Base-by-base conservation (phyloP, 2,329 filamentous ascomycete species). In the Colletotrichum higginsianum region DNA sequence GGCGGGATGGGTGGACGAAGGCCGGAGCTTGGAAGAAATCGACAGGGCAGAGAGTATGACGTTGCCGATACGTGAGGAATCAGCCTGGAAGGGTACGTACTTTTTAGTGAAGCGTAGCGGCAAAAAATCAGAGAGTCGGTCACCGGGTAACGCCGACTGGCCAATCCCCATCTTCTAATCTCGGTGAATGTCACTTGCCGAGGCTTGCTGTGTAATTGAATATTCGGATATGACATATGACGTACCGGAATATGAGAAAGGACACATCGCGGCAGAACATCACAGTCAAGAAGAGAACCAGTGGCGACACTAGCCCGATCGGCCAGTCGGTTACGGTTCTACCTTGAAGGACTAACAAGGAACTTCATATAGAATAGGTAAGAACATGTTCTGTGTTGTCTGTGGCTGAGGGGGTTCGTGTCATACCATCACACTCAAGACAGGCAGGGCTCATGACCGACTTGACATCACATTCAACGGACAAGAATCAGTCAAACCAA, bases 21-120 rank as follows among this genome's bases (percentile, higher is more conserved):
- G 23, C 49, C 23, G 23, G 67, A 66, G 53, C 49, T 61, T 72
- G 66, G 66, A 63, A 71, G 66, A 70, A 69, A 63, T 72, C 46
- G 26, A 61, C 52, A 30, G 35, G 49, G 23, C n/a, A 47, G 44
- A 47, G 44, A 61, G 66, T 72, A 72, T 72, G 70, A 71, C 70
- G 70, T 72, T 72, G 65, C 58, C 63, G 57, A 21, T 49, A 9
- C 61, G 23, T 57, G 26, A 44, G 40, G 50, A 40, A 21, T 57
- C 38, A n/a, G 47, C 11, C n/a, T 18, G n/a, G 12, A 40, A 12
- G 7, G 57, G 46, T 60, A 71, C 65, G 68, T 71, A 70, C 40
- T 58, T 23, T 5, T 1, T 15, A 9, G 40, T 23, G 38, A 65
- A 35, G 30, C 47, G 15, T 26, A 21, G 53, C 26, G 38, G 56